phyloP scores from a whole-genome alignment of 352 stramenopile genomes.

The Pythium dissotocum region DNA sequence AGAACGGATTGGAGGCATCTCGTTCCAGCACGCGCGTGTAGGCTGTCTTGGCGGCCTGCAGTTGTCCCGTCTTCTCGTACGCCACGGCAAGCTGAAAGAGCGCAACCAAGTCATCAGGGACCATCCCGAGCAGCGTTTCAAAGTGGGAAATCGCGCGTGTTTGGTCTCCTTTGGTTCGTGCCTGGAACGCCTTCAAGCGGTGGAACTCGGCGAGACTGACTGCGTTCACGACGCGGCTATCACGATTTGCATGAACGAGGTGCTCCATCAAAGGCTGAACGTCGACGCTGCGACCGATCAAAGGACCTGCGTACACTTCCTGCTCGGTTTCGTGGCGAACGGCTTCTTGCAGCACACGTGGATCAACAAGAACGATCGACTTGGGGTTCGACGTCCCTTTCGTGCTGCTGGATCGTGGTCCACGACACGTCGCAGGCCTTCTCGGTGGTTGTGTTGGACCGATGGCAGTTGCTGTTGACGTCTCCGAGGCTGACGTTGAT shows the following conservation, averaged over 20 bases:
- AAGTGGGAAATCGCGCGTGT: constrained; percentile 43
- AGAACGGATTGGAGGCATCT: constrained; percentile 35
- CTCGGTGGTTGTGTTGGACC: not conserved
- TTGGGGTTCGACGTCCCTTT: not conserved
- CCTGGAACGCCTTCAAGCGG: constrained; percentile 44
- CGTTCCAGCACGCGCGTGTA: constrained; percentile 40
- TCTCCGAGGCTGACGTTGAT: not conserved
- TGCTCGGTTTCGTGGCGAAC: constrained; percentile 41
- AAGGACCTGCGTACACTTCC: constrained; percentile 44
- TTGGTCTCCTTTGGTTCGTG: constrained; percentile 50
- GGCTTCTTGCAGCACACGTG: constrained; percentile 44
- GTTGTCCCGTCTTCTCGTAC: constrained; percentile 46
- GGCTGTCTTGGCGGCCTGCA: constrained; percentile 30
- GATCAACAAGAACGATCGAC: constrained; percentile 8
- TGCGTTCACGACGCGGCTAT: constrained; percentile 32
- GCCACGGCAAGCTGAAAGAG: constrained; percentile 52
- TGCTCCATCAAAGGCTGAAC: constrained; percentile 16
- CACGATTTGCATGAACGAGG: constrained; percentile 19
- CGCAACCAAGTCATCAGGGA: constrained; percentile 16
- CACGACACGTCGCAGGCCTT: constrained; percentile 18
- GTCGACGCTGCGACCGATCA: constrained; percentile 55
- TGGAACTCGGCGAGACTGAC: constrained; percentile 45
- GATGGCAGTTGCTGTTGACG: not conserved
- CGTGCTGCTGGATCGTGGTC: not conserved
- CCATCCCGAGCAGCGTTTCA: constrained; percentile 29